Base-by-base conservation (phyloP, 129 eudicot genomes). In the Silybum marianum region DNA sequence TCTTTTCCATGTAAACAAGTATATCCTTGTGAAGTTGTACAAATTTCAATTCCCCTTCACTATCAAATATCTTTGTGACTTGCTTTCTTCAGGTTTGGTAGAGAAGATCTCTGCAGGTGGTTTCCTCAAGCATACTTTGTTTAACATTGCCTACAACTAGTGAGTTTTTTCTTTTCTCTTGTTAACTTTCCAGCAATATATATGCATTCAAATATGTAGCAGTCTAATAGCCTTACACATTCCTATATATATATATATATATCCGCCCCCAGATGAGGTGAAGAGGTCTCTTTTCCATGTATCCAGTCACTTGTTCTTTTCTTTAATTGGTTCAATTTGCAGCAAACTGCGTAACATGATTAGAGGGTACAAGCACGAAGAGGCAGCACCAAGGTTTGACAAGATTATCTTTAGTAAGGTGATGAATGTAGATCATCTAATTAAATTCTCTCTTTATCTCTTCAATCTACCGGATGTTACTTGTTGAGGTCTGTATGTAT, bases 351-450 rank as follows among this genome's bases (percentile, higher is more conserved):
- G 75, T 65, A 85, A 93, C 87, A 96, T 96, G 99, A 88, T 68
- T 32, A 90, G 81, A 87, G 99, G 98, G 65, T 88, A 87, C 76
- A 91, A 82, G 58, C 99, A 93, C 69, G 78, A 40, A 69, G 98
- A 91, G 76, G 99, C 99, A 81, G 90, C 99, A 76, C 99, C 99
- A 75, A 19, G 83, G 34, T 83, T 93, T 77, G 99, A 96, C 90
- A 96, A 88, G 87, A 84, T 96, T 36, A 84, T 96, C 24, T 96
- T 96, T 83, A 96, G 86, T 62, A 96, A 96, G 99, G 99, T 96
- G 74, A 54, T 44, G 18, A 30, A 79, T 82, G 76, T 42, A 7
- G 1, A 8, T 9, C 11, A 39, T 6, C 10, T 16, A 7, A 60
- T 70, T 70, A 12, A 4, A 25, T 34, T 62, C 2, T 69, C 42